Conservation (phyloP, 148 eudicot species). For the Mesembryanthemum crystallinum region DNA sequence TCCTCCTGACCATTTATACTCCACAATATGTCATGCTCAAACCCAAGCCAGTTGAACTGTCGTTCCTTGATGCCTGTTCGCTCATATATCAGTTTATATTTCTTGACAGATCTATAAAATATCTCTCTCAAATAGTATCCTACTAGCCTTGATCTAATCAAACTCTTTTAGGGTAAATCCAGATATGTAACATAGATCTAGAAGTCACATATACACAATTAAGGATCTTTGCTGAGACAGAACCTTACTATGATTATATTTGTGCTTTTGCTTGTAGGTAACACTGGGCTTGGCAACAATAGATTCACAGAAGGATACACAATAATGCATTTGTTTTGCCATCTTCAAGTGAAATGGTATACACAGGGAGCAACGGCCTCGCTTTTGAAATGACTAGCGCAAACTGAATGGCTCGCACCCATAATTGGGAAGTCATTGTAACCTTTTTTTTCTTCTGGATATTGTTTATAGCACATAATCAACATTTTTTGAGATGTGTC, state of each 20-base stretch:
- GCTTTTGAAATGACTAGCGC: neutral
- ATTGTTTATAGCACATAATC: conserved; percentile 5
- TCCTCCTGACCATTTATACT: neutral
- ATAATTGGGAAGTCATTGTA: neutral
- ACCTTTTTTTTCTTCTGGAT: neutral
- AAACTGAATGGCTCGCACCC: conserved; percentile 11
- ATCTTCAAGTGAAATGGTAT: neutral
- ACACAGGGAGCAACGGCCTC: conserved; percentile 17
- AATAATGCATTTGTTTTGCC: conserved; percentile 13
- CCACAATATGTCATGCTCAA: too few relatives aligned
- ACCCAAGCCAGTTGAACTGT: too few relatives aligned
- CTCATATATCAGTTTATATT: too few relatives aligned
- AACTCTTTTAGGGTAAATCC: too few relatives aligned
- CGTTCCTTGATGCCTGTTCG: too few relatives aligned
- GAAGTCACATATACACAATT: neutral
- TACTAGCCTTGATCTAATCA: too few relatives aligned
- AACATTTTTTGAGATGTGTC: neutral
- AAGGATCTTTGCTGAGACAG: neutral
- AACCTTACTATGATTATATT: neutral
- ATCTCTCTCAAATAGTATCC: too few relatives aligned
- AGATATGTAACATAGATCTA: too few relatives aligned
- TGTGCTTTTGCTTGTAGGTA: conserved; percentile 19
- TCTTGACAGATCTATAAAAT: too few relatives aligned
- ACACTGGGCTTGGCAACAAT: neutral
- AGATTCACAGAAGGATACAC: conserved; percentile 20